Conservation (phyloP, 495 filamentous ascomycete species). For the Aspergillus leporis region DNA sequence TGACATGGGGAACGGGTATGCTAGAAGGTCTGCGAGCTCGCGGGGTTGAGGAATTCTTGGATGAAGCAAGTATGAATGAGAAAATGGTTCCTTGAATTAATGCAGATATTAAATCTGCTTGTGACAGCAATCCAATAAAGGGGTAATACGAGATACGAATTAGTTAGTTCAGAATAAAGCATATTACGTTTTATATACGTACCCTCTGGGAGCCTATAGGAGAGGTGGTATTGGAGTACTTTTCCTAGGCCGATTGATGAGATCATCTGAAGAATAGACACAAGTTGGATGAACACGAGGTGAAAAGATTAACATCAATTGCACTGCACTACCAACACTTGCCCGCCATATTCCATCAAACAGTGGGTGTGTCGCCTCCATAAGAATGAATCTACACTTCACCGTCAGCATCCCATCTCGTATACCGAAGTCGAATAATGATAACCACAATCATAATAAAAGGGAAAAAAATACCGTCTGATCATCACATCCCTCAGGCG, state of each 20-base stretch:
- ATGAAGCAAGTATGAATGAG: neutral
- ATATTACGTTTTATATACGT: too few relatives aligned
- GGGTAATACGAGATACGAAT: too few relatives aligned
- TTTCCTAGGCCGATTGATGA: too few relatives aligned
- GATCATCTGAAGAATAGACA: too few relatives aligned
- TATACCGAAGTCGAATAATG: neutral
- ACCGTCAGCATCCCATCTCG: neutral
- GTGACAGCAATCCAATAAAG: too few relatives aligned
- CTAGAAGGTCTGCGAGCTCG: neutral
- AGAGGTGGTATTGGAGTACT: too few relatives aligned
- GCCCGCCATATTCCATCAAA: neutral
- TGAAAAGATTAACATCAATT: too few relatives aligned
- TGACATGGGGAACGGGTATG: slow-evolving; percentile 4
- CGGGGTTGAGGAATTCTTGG: neutral
- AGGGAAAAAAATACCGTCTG: slow-evolving; percentile 18
- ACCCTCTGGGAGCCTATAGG: too few relatives aligned
- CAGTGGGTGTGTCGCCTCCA: neutral
- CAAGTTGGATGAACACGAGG: too few relatives aligned
- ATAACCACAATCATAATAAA: too few relatives aligned
- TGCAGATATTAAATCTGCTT: neutral
- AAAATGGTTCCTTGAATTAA: neutral
- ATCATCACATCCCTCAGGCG: slow-evolving; percentile 16
- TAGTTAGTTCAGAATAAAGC: too few relatives aligned
- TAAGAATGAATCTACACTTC: slow-evolving; percentile 2
- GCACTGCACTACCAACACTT: too few relatives aligned